Evolutionary conservation across 192 early-diverging fungal species (phyloP).

Genomic region (Rhizophagus clarus): DNA sequence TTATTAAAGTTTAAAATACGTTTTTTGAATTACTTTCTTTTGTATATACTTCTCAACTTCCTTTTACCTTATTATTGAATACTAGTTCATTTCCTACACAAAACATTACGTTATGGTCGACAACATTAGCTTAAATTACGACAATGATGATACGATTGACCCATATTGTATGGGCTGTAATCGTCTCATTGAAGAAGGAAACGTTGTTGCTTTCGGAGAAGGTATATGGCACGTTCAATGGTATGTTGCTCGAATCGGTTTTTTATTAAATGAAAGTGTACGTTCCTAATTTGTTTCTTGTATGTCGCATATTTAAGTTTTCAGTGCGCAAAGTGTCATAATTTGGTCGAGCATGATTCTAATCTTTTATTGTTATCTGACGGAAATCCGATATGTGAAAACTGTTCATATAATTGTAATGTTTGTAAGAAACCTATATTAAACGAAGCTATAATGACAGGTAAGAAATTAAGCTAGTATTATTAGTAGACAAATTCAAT

Average conservation of each 20-base stretch:
- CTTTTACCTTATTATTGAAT: neutral
- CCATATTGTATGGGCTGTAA: constrained; percentile 72
- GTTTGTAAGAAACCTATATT: constrained; percentile 73
- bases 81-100: neutral
- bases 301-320: constrained; percentile 57
- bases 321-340: constrained; percentile 74
- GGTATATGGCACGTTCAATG: constrained; percentile 82
- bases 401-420: constrained; percentile 78
- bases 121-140: neutral
- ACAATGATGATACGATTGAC: constrained; percentile 32
- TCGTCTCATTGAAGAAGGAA: constrained; percentile 70
- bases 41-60: neutral
- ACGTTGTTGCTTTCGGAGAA: constrained; percentile 79
- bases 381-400: constrained; percentile 82
- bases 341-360: constrained; percentile 73
- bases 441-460: constrained; percentile 86
- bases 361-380: constrained; percentile 75
- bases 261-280: constrained; percentile 21
- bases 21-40: neutral
- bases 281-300: neutral
- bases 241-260: constrained; percentile 44
- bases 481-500: neutral
- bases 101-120: neutral
- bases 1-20: too few species aligned
- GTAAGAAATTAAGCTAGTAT: constrained; percentile 38